Conservation (phyloP, 1,139 yeast species). For the Candida mesenterica region DNA sequence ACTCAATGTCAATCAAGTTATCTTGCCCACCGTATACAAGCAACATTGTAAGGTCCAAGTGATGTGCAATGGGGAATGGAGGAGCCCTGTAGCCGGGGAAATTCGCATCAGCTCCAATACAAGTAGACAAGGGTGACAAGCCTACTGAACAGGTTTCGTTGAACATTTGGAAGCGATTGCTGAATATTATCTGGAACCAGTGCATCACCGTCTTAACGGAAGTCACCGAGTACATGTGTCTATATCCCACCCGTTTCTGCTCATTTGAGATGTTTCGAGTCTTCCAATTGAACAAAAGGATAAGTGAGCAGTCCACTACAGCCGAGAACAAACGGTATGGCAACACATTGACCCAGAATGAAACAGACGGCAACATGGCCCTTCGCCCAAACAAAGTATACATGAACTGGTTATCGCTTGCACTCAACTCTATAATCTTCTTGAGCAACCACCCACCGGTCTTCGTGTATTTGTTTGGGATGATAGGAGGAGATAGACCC, state of each 20-base stretch:
- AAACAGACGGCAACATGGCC: constrained; percentile 45
- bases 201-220: constrained; percentile 46
- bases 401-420: constrained; percentile 31
- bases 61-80: constrained; percentile 45
- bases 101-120: constrained; percentile 15
- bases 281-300: constrained; percentile 43
- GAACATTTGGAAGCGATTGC: constrained; percentile 46
- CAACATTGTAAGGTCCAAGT: constrained; percentile 42
- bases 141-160: constrained; percentile 45
- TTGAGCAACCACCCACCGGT: constrained; percentile 27
- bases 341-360: constrained; percentile 43
- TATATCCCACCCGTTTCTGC: constrained; percentile 44
- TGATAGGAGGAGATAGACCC: constrained; percentile 47
- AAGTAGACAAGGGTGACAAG: constrained; percentile 24
- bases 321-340: constrained; percentile 34
- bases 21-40: constrained; percentile 42
- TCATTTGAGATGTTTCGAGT: constrained; percentile 30
- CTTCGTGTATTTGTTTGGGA: constrained; percentile 41
- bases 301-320: constrained; percentile 38
- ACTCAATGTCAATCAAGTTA: constrained; percentile 41
- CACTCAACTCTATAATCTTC: constrained; percentile 36
- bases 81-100: constrained; percentile 49
- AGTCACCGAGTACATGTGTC: constrained; percentile 48
- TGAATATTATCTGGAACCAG: constrained; percentile 48
- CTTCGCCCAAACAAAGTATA: constrained; percentile 41